phyloP scores from a whole-genome alignment of 306 rosid species.

The Cicer pinnatifidum region DNA sequence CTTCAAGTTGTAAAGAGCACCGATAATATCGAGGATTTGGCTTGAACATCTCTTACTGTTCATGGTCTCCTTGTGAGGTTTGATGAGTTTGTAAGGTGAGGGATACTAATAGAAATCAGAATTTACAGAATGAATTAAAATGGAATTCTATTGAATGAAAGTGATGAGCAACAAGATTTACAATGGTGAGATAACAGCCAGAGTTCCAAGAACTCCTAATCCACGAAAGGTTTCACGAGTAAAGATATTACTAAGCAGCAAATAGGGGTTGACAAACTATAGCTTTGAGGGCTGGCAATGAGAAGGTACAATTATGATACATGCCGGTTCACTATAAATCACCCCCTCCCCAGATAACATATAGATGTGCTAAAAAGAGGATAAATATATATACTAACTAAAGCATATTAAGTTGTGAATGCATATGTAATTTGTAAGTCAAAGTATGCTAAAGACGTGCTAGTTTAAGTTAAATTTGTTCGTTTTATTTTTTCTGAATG shows the following conservation, averaged over 20 bases:
- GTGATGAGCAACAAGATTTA: too few relatives aligned
- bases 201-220: too few relatives aligned
- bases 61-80: slow-evolving; percentile 71
- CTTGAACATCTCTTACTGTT: slow-evolving; percentile 64
- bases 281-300: slow-evolving; percentile 99
- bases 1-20: slow-evolving; percentile 53
- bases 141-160: too few relatives aligned
- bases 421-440: not conserved
- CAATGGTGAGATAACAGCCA: too few relatives aligned
- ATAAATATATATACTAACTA: not conserved
- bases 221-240: slow-evolving; percentile 70
- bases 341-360: not conserved
- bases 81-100: slow-evolving; percentile 43
- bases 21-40: slow-evolving; percentile 53
- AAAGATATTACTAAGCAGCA: slow-evolving; percentile 78
- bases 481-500: not conserved
- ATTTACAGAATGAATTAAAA: too few relatives aligned
- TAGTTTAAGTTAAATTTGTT: slow-evolving; percentile 15
- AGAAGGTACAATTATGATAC: slow-evolving; percentile 64
- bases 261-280: slow-evolving; percentile 87
- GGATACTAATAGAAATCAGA: too few relatives aligned
- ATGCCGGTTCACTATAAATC: slow-evolving; percentile 12
- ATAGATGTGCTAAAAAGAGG: slow-evolving; percentile 22
- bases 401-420: not conserved
- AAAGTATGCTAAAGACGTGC: slow-evolving; percentile 8